A percentile compares a stretch with the other conserved stretches of the same genome.
Conservation (phyloP, 805 yeast genomes). For the Kodamaea jinghongensis region DNA sequence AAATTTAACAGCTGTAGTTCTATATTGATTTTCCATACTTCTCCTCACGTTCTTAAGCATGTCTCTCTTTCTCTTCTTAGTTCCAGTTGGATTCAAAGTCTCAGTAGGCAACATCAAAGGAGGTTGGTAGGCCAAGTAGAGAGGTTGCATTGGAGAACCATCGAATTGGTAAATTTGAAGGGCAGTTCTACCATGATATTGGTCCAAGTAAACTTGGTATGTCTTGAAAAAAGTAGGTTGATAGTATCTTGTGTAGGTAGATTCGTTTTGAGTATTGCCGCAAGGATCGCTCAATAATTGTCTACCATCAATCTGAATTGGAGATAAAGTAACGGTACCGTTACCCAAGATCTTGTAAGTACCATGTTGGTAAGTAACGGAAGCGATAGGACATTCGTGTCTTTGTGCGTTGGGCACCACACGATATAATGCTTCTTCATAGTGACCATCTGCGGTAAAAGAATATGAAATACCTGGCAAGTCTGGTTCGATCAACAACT, state of each 20-base stretch:
- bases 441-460: slow-evolving; percentile 88
- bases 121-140: slow-evolving; percentile 89
- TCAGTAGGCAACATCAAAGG: slow-evolving; percentile 94
- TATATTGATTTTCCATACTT: slow-evolving; percentile 73
- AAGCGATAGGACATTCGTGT: slow-evolving; percentile 83
- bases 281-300: slow-evolving; percentile 90
- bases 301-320: slow-evolving; percentile 87
- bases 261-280: slow-evolving; percentile 24
- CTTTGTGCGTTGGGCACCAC: slow-evolving; percentile 66
- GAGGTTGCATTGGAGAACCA: slow-evolving; percentile 80
- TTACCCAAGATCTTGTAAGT: slow-evolving; percentile 59
- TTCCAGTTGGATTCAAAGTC: slow-evolving; percentile 82
- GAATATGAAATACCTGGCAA: slow-evolving; percentile 92
- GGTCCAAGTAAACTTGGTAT: slow-evolving; percentile 61
- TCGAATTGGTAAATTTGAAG: slow-evolving; percentile 73
- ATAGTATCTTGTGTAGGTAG: slow-evolving; percentile 68
- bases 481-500: slow-evolving; percentile 90
- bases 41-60: slow-evolving; percentile 47
- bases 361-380: slow-evolving; percentile 87
- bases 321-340: slow-evolving; percentile 68
- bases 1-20: slow-evolving; percentile 65
- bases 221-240: slow-evolving; percentile 61
- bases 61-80: slow-evolving; percentile 38
- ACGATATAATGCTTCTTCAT: slow-evolving; percentile 86
- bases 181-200: slow-evolving; percentile 80